Conservation (phyloP, 108 stramenopile species). For the Cyclotella atomus region DNA sequence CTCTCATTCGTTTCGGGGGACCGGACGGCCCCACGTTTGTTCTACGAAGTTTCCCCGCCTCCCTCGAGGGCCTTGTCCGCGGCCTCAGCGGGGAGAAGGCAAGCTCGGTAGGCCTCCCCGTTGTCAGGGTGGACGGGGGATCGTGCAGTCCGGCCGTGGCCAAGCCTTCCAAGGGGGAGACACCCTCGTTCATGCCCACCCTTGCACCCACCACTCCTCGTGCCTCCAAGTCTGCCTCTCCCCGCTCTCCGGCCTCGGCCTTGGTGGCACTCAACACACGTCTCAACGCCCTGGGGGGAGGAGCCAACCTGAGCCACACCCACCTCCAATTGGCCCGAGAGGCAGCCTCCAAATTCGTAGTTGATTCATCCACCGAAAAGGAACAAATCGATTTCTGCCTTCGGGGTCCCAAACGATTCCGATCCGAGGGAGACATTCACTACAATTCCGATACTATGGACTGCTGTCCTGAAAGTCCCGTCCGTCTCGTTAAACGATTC, state of each 20-base stretch:
- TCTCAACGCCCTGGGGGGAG: slow-evolving; percentile 45
- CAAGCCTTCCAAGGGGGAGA: slow-evolving; percentile 22
- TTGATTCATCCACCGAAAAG: not conserved
- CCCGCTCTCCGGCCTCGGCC: slow-evolving; percentile 23
- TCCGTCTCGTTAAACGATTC: slow-evolving; percentile 14
- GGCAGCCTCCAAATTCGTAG: slow-evolving; percentile 23
- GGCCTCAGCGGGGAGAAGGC: slow-evolving; percentile 25
- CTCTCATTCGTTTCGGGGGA: slow-evolving; percentile 83
- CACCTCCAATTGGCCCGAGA: slow-evolving; percentile 18
- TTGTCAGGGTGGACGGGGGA: not conserved
- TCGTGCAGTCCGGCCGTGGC: not conserved
- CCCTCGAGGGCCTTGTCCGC: slow-evolving; percentile 46
- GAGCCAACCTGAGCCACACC: slow-evolving; percentile 16
- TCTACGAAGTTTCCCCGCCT: slow-evolving; percentile 67
- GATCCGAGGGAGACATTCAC: slow-evolving; percentile 7
- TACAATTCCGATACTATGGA: slow-evolving; percentile 7
- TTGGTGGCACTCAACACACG: slow-evolving; percentile 42
- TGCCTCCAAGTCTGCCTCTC: not conserved
- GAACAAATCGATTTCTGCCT: slow-evolving; percentile 36
- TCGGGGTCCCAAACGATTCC: slow-evolving; percentile 25
- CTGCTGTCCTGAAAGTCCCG: not conserved
- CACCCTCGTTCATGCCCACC: slow-evolving; percentile 23
- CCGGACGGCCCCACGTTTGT: slow-evolving; percentile 81
- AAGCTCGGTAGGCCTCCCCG: not conserved
- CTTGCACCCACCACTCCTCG: slow-evolving; percentile 22